Percentiles rank a stretch among this genome's conserved stretches.
These are phyloP conservation scores for Inga leiocalycina DNA, from an alignment of 306 rosid genomes.

Conservation along the genomic window DNA sequence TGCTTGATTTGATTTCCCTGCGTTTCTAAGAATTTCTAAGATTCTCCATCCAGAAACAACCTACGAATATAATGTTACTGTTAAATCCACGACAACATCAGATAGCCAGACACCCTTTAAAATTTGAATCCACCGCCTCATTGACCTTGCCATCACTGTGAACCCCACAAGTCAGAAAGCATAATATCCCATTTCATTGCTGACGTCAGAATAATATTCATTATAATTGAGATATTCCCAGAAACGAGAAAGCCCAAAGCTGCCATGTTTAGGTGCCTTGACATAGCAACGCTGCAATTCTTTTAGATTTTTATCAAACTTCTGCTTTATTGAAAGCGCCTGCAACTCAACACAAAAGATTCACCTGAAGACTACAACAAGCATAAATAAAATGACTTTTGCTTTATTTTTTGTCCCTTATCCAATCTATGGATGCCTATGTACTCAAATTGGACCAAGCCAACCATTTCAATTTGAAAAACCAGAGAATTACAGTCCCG, in stretches of 20 bases:
- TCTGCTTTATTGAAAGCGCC: conserved; percentile 73
- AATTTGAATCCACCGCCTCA: conserved; percentile 10
- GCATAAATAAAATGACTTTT: background rate
- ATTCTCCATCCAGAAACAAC: background rate
- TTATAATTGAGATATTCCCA: conserved; percentile 86
- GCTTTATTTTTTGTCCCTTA: background rate
- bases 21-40: conserved; percentile 3
- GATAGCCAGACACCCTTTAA: background rate
- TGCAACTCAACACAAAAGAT: conserved; percentile 39
- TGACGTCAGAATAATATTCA: conserved; percentile 57
- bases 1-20: conserved; percentile 10
- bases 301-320: conserved; percentile 67
- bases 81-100: background rate
- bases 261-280: conserved; percentile 72
- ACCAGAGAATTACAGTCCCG: conserved; percentile 18
- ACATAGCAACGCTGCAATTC: conserved; percentile 67
- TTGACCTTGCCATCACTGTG: conserved; percentile 10
- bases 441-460: background rate
- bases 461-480: background rate
- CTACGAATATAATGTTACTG: background rate
- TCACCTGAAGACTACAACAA: background rate
- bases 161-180: conserved; percentile 32
- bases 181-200: conserved; percentile 46
- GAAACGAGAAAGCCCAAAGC: conserved; percentile 67
- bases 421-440: background rate